Conservation (phyloP, 148 eudicot genomes). For the Chenopodium quinoa region DNA sequence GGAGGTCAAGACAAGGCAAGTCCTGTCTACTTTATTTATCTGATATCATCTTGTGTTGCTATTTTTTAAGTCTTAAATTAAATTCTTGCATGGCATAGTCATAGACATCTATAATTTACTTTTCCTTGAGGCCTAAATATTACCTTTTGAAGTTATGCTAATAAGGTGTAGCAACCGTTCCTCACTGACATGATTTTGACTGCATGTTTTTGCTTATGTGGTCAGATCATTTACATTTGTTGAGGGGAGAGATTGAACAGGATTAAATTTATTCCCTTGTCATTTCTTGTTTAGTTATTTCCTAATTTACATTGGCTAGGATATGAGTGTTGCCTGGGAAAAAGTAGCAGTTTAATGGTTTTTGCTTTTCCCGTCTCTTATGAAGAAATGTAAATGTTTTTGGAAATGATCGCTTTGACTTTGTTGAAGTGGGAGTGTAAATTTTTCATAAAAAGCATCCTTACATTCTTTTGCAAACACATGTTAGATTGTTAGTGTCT, state of each 20-base stretch:
- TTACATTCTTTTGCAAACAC: neutral
- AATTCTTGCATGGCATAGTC: neutral
- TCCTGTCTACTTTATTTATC: neutral
- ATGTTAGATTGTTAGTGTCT: too few relatives aligned
- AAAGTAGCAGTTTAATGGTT: neutral
- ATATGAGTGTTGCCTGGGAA: neutral
- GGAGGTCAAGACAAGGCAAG: conserved; percentile 40
- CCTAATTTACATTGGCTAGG: neutral
- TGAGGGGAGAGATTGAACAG: neutral
- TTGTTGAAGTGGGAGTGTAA: neutral
- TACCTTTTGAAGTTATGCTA: neutral
- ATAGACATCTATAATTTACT: too few relatives aligned
- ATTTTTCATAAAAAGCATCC: neutral
- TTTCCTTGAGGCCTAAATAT: neutral
- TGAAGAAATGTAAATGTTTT: neutral
- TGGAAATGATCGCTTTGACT: neutral
- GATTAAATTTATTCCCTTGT: neutral
- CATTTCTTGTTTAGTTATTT: neutral
- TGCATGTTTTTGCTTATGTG: neutral
- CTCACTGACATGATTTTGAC: neutral
- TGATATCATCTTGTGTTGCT: neutral
- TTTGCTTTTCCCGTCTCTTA: neutral
- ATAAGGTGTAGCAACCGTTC: neutral
- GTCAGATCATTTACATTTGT: neutral
- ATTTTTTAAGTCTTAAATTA: too few relatives aligned